phyloP scores from a whole-genome alignment of 768 basidiomycete species.

The Amylocystis lapponica region DNA sequence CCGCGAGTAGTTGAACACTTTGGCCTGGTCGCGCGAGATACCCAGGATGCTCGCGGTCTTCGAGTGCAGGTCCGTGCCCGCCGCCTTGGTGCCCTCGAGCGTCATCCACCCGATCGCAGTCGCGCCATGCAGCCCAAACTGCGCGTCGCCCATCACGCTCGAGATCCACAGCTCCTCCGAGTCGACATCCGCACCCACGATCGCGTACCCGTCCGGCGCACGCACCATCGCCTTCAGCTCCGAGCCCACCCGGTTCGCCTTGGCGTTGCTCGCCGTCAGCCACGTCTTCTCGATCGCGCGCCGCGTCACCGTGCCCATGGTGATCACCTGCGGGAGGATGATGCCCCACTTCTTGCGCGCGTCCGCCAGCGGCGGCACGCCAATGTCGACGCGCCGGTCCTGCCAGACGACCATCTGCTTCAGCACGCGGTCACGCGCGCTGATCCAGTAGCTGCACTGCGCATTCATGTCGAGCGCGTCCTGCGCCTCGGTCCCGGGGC shows the following conservation, averaged over 20 bases:
- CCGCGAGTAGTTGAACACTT: conserved; percentile 98
- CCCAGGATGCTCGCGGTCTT: conserved; percentile 92
- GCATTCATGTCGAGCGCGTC: conserved; percentile 90
- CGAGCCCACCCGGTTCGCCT: conserved; percentile 95
- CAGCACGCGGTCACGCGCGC: conserved; percentile 82
- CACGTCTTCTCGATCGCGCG: conserved; percentile 97
- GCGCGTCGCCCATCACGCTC: conserved; percentile 96
- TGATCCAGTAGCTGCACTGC: conserved; percentile 97
- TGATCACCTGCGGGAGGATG: conserved; percentile 92
- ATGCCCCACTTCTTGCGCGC: conserved; percentile 67
- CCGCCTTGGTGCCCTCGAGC: conserved; percentile 90
- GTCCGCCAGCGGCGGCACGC: conserved; percentile 30
- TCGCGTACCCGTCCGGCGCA: conserved; percentile 87
- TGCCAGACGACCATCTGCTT: conserved; percentile 95
- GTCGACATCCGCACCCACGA: conserved; percentile 98
- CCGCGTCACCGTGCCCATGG: conserved; percentile 98
- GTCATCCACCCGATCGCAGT: conserved; percentile 99
- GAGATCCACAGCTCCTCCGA: conserved; percentile 99
- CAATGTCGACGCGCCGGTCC: conserved; percentile 43
- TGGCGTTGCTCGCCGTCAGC: conserved; percentile 97
- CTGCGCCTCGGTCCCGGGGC: conserved; percentile 73
- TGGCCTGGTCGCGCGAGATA: conserved; percentile 91
- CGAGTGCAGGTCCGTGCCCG: conserved; percentile 93
- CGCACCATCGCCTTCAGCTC: conserved; percentile 98
- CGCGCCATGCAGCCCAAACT: conserved; percentile 94